Evolutionary conservation across 345 rosid species (phyloP), one percentile per base, ranked within the genome.

Genomic region (Cochlearia excelsa): DNA sequence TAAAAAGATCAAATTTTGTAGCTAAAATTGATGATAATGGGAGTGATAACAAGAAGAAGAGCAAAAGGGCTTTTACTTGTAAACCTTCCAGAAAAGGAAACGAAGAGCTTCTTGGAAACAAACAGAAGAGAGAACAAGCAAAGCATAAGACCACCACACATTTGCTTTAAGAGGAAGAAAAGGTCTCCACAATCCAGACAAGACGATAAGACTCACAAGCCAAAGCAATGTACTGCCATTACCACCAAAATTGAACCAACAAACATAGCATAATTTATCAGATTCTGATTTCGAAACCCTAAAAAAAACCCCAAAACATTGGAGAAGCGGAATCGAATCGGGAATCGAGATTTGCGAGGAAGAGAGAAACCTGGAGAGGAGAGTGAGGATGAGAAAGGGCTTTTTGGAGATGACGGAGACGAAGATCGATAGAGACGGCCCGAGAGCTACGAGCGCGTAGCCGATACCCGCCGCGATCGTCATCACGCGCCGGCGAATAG

Each of bases 381-480:
- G 78, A 38, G 91, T 87, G 76, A 93, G 94, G 77, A 93, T 85
- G 61, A 93, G 72, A 69, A 89, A 89, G 45, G 99, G 97, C 70
- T 85, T 87, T 65, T 79, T 89, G 79, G 99, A 85, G 80, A 93
- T 80, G 61, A 87, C 90, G 37, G 97, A 73, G 80, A 87, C 67
- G 84, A 93, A 93, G 48, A 93, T 81, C 30, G 88, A 75, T 61
- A 93, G 84, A 55, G 97, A 84, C 2, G 97, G 95, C 38, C 99
- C 99, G 26, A 93, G 65, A 27, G 97, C 97, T 9, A 89, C 39
- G 74, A 89, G 72, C 30, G 86, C 82, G 74, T 87, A 93, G 2
- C 99, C 99, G 66, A 93, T 87, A 69, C 99, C 99, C 41, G 99
- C 95, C 4, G 77, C 83, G 37, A 87, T 67, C 33, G 95, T 93